These are phyloP conservation scores for Entomortierella beljakovae DNA, from an alignment of 192 early-diverging fungal genomes.

Conservation along the genomic window DNA sequence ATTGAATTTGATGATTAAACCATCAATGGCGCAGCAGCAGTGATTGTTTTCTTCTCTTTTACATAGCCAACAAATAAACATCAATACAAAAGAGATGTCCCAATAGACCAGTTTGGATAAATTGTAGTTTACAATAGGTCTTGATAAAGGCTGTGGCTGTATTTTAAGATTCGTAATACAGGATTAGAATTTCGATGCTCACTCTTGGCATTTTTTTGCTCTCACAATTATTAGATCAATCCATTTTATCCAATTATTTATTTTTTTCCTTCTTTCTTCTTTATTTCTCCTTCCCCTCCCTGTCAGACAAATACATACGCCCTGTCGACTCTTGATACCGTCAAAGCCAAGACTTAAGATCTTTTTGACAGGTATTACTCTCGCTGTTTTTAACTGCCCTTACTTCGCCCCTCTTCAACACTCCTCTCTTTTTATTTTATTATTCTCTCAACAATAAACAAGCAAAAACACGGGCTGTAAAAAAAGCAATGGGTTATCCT, in stretches of 20 bases:
- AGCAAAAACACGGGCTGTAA: too few relatives aligned
- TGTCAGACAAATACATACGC: background rate
- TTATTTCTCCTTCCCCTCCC: background rate
- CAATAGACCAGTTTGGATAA: background rate
- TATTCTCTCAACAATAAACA: too few relatives aligned
- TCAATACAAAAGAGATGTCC: conserved; percentile 1
- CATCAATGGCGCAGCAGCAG: too few relatives aligned
- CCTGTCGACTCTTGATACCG: background rate
- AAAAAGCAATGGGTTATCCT: too few relatives aligned
- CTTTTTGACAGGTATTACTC: conserved; percentile 1
- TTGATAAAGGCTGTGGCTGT: conserved; percentile 18
- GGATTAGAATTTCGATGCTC: background rate
- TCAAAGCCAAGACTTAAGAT: background rate
- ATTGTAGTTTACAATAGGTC: too few relatives aligned
- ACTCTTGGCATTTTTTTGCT: conserved; percentile 15
- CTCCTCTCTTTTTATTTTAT: too few relatives aligned
- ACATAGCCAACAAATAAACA: background rate
- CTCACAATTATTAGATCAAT: background rate
- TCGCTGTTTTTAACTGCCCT: too few relatives aligned
- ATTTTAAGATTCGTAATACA: background rate
- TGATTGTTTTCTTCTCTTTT: too few relatives aligned
- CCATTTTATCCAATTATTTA: background rate
- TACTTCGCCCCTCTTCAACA: too few relatives aligned
- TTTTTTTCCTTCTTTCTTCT: background rate
- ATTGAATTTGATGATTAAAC: conserved; percentile 31